phyloP scores from a whole-genome alignment of 139 green algal species.

The Chlamydomonas asymmetrica region DNA sequence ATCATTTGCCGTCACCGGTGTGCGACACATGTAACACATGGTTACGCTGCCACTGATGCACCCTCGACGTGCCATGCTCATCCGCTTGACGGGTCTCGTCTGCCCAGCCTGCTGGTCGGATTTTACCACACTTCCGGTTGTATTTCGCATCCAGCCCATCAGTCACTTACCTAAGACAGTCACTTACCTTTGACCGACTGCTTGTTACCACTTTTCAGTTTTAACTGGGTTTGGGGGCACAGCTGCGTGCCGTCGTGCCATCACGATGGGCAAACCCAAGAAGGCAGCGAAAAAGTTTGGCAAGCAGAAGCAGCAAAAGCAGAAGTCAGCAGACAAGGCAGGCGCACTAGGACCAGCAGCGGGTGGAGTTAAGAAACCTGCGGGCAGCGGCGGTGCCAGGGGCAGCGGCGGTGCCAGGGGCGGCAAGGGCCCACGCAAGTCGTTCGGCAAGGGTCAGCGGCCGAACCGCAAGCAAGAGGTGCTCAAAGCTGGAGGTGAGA shows the following conservation, averaged over 20 bases:
- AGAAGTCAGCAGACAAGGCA: too few relatives aligned
- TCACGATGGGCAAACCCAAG: slow-evolving; percentile 34
- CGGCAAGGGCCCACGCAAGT: not conserved
- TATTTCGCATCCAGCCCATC: not conserved
- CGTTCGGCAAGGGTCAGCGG: too few relatives aligned
- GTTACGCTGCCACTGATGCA: too few relatives aligned
- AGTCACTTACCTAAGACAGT: not conserved
- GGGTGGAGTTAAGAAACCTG: too few relatives aligned
- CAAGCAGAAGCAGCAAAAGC: slow-evolving; percentile 11
- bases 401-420: slow-evolving; percentile 9
- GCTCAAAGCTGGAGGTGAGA: slow-evolving; percentile 19
- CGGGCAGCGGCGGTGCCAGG: not conserved
- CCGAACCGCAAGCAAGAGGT: too few relatives aligned
- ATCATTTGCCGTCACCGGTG: too few relatives aligned
- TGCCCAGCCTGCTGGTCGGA: not conserved
- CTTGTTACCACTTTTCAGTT: not conserved
- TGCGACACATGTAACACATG: too few relatives aligned
- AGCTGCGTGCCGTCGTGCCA: too few relatives aligned
- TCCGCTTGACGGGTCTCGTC: too few relatives aligned
- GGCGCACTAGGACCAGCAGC: too few relatives aligned
- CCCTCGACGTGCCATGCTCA: too few relatives aligned
- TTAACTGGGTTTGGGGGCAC: too few relatives aligned
- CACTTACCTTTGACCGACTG: not conserved
- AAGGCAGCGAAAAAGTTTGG: slow-evolving; percentile 46
- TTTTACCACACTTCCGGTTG: not conserved